Evolutionary conservation across 1,284 basidiomycete genomes (phyloP).

Genomic region (Tilletia caries): DNA sequence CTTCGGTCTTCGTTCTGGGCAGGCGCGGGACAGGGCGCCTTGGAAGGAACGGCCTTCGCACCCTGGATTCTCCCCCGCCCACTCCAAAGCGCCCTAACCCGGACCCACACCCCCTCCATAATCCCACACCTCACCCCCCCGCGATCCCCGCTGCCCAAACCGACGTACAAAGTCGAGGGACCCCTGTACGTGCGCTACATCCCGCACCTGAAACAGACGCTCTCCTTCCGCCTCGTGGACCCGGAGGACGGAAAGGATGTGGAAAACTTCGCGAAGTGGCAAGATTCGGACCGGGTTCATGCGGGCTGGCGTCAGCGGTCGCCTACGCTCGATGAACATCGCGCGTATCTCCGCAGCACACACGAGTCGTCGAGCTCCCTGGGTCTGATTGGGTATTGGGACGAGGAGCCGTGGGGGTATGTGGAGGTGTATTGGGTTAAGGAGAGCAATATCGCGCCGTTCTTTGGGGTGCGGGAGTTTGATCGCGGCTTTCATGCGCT

Average conservation of each 20-base stretch:
- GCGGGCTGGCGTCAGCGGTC: conserved; percentile 45
- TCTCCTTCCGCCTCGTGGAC: conserved; percentile 39
- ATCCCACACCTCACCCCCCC: background rate
- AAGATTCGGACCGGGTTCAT: conserved; percentile 44
- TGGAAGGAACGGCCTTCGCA: background rate
- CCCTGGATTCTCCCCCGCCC: background rate
- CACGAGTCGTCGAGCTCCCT: conserved; percentile 26
- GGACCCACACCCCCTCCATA: background rate
- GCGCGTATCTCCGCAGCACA: conserved; percentile 29
- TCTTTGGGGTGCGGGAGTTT: conserved; percentile 30
- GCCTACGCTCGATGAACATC: conserved; percentile 30
- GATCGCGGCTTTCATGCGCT: conserved; percentile 49
- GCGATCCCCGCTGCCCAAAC: background rate
- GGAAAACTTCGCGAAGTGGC: conserved; percentile 42
- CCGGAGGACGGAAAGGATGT: conserved; percentile 32
- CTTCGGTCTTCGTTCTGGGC: conserved; percentile 41
- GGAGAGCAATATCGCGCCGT: conserved; percentile 29
- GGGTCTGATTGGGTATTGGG: conserved; percentile 48
- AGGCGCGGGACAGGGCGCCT: background rate
- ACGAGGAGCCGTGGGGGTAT: conserved; percentile 48
- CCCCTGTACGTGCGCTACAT: conserved; percentile 42
- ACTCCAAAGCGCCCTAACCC: background rate
- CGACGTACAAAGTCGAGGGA: background rate
- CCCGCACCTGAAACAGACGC: conserved; percentile 35
- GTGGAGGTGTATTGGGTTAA: conserved; percentile 47